phyloP scores from a whole-genome alignment of 164 flowering plant species.

The Houttuynia cordata region DNA sequence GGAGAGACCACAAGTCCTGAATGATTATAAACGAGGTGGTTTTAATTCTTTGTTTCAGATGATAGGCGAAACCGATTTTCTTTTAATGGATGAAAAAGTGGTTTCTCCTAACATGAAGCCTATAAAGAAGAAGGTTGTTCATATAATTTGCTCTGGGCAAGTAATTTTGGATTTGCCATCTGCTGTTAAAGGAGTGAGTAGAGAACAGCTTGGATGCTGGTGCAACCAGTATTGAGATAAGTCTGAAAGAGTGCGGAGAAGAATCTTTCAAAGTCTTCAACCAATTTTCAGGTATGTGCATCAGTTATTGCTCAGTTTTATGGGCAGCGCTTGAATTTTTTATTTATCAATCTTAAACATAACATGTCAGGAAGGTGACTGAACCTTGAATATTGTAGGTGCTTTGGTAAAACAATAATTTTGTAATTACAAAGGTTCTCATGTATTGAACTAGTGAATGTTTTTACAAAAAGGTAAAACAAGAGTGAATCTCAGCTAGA shows the following conservation, averaged over 20 bases:
- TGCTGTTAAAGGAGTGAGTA: slow-evolving; percentile 95
- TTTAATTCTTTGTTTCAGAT: no score
- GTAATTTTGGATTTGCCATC: slow-evolving; percentile 87
- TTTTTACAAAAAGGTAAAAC: no score
- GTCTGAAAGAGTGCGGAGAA: slow-evolving; percentile 62
- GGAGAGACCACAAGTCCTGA: no score
- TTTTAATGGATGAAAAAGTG: slow-evolving; percentile 17
- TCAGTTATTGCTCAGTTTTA: no score
- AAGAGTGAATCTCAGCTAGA: no score
- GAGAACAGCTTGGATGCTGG: slow-evolving; percentile 99
- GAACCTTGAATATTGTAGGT: neutral
- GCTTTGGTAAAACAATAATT: no score
- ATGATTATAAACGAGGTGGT: no score
- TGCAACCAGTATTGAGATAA: slow-evolving; percentile 72
- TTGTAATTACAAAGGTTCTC: no score
- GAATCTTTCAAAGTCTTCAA: slow-evolving; percentile 84
- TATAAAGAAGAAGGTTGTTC: slow-evolving; percentile 62
- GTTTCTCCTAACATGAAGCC: slow-evolving; percentile 39
- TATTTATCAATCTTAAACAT: no score
- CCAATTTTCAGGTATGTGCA: slow-evolving; percentile 57
- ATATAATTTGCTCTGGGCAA: slow-evolving; percentile 86
- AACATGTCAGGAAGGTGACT: neutral
- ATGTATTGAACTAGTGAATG: no score
- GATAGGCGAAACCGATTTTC: no score
- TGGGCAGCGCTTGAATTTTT: no score